These are phyloP conservation scores for Solanum arcanum DNA, from an alignment of 257 asterid species.

Conservation along the genomic window DNA sequence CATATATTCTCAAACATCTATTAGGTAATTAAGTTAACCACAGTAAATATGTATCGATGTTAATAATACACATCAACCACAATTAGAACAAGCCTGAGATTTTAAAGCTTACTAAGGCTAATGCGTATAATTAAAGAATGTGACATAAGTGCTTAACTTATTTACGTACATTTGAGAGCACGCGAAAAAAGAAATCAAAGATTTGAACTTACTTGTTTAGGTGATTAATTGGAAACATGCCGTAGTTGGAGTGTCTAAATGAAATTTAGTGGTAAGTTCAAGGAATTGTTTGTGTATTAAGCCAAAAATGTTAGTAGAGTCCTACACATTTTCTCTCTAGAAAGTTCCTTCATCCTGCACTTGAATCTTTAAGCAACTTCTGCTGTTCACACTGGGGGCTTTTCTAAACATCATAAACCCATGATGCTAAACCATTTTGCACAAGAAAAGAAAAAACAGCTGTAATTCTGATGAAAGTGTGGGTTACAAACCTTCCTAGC, in stretches of 20 bases:
- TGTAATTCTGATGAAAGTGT: not conserved
- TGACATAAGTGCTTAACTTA: not conserved
- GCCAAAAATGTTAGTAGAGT: not conserved
- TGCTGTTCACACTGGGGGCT: not conserved
- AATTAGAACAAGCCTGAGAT: not conserved
- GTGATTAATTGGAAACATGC: not conserved
- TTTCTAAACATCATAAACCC: not conserved
- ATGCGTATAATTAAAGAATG: not conserved
- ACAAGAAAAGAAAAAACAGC: not conserved
- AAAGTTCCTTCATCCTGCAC: not conserved
- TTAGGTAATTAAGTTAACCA: not conserved
- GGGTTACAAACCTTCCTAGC: conserved; percentile 60
- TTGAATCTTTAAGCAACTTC: not conserved
- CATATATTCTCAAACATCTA: not conserved
- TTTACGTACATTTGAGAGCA: not conserved
- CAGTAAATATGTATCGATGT: not conserved
- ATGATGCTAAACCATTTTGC: not conserved
- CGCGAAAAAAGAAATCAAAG: not conserved
- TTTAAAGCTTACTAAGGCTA: not conserved
- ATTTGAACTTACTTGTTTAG: not conserved
- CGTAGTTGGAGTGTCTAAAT: not conserved
- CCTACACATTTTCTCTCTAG: not conserved
- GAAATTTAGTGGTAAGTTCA: not conserved
- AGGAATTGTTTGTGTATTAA: not conserved
- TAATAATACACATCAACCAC: not conserved